These are phyloP conservation scores for Antrodiella citrinella DNA, from an alignment of 768 basidiomycete genomes.

Conservation along the genomic window DNA sequence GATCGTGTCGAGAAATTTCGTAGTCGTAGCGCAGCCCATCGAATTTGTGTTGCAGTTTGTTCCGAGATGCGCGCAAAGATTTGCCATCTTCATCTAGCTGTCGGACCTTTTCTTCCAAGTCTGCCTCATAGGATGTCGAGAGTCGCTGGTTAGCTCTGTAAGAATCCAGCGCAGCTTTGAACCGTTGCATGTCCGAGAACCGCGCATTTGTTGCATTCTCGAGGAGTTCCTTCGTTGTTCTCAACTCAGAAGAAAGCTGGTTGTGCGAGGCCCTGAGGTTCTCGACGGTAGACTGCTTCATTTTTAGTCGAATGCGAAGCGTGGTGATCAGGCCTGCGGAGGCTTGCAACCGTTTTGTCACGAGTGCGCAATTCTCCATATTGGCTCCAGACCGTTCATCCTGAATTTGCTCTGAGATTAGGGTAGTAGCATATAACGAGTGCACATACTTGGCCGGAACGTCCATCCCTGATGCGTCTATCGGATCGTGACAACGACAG, in stretches of 20 bases:
- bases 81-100: neutral
- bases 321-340: neutral
- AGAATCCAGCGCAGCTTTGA: no score
- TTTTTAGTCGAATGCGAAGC: neutral
- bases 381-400: neutral
- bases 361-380: neutral
- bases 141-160: neutral
- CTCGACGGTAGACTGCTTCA: neutral
- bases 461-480: neutral
- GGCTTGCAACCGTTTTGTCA: no score
- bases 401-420: neutral
- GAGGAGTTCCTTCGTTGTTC: neutral
- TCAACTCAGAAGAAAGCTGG: neutral
- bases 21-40: neutral
- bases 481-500: neutral
- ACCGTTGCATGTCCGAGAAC: no score
- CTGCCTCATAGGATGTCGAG: neutral
- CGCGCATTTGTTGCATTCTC: neutral
- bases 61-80: neutral
- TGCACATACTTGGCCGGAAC: neutral
- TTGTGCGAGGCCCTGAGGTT: neutral
- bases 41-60: neutral
- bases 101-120: neutral
- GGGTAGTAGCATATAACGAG: neutral
- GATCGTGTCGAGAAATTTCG: neutral